phyloP scores from a whole-genome alignment of 495 filamentous ascomycete species.

The Sabuloglossum arenarium region DNA sequence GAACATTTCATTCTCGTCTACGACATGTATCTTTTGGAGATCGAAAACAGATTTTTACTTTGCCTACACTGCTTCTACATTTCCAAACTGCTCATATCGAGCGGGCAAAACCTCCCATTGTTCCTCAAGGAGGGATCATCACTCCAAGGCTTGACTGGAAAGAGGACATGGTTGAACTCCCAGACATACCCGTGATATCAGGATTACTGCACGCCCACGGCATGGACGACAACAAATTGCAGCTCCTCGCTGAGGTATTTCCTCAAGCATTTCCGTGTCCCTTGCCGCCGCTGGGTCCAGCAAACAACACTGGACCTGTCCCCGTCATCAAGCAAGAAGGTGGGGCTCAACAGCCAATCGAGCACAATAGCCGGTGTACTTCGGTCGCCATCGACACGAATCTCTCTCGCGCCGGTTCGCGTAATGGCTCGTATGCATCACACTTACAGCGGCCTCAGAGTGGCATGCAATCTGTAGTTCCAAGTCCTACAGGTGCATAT shows the following conservation, averaged over 20 bases:
- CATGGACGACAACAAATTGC: constrained; percentile 33
- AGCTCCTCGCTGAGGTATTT: constrained; percentile 36
- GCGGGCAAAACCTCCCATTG: constrained; percentile 13
- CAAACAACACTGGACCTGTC: constrained; percentile 13
- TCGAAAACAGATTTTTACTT: constrained; percentile 28
- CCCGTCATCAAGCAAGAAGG: not conserved
- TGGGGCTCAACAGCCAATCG: not conserved
- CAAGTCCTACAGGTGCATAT: not conserved
- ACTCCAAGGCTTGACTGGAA: constrained; percentile 34
- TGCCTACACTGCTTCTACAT: constrained; percentile 43
- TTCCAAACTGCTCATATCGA: constrained; percentile 39
- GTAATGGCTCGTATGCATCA: not conserved
- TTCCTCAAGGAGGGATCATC: constrained; percentile 8
- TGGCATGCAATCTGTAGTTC: not conserved
- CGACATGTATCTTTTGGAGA: constrained; percentile 14
- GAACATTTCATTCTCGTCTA: constrained; percentile 7
- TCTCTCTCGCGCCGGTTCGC: not conserved
- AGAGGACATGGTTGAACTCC: constrained; percentile 48
- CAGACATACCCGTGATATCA: constrained; percentile 27
- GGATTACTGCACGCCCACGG: constrained; percentile 25
- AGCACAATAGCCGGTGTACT: not conserved
- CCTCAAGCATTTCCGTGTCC: constrained; percentile 19
- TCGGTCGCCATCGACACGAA: not conserved
- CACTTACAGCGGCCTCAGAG: not conserved
- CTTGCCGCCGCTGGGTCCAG: constrained; percentile 14